phyloP scores from a whole-genome alignment of 2,329 filamentous ascomycete species.

The Aspergillus aculeatinus region DNA sequence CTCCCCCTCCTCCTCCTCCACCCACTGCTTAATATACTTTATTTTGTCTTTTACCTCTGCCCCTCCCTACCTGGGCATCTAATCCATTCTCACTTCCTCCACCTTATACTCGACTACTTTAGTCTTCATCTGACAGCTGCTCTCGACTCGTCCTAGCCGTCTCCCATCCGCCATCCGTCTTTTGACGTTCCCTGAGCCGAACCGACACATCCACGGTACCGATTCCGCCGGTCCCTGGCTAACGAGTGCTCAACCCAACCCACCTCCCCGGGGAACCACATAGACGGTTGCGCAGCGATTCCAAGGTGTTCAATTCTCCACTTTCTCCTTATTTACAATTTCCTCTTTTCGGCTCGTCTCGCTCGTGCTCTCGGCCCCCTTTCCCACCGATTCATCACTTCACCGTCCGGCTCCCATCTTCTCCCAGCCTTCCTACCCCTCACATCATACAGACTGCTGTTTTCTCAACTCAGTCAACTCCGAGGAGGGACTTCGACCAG shows the following conservation, averaged over 20 bases:
- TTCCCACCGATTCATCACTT: constrained; percentile 12
- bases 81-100: not conserved
- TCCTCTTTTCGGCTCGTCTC: constrained; percentile 31
- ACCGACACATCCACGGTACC: constrained; percentile 23
- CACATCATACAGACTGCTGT: constrained; percentile 13
- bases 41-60: constrained; percentile 1
- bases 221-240: constrained; percentile 14
- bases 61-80: constrained; percentile 1
- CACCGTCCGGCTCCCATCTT: constrained; percentile 5
- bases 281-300: constrained; percentile 12
- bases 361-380: constrained; percentile 18
- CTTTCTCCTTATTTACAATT: constrained; percentile 35
- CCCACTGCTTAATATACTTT: constrained; percentile 1
- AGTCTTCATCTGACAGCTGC: not conserved
- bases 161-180: constrained; percentile 4
- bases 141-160: not conserved
- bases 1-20: constrained; percentile 5
- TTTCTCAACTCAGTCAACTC: constrained; percentile 2
- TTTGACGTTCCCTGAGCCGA: constrained; percentile 6
- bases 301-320: constrained; percentile 17
- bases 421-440: constrained; percentile 13
- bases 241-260: not conserved
- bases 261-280: constrained; percentile 19
- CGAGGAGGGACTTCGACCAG: constrained; percentile 7
- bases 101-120: not conserved